Evolutionary conservation across 345 rosid species (phyloP), one percentile per base, ranked within the genome.

Genomic region (Eucalyptus microcorys): DNA sequence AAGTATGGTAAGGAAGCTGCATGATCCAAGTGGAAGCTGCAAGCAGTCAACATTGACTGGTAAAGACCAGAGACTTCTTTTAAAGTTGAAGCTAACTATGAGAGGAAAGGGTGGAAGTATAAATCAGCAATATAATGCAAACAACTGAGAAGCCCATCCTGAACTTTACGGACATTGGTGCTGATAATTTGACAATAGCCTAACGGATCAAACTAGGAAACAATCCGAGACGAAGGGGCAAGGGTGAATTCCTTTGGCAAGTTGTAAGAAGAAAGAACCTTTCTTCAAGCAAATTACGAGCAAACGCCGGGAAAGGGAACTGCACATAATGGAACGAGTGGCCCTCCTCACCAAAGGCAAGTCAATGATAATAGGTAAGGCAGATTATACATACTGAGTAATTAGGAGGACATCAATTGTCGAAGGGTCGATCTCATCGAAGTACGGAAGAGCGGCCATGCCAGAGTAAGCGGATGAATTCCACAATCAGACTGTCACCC

Each of bases 11-110:
- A 64, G 59, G 99, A 97, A 52, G 99, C 99, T 57, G 99, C 99
- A 93, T 97, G 99, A 94, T 97, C 99, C 96, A 97, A 93, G 93
- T 97, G 99, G 96, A 97, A 97, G 92, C 99, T 96, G 96, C 95
- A 95, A 87, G 84, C 14, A 52, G 85, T 89, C 89, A 87, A 12
- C 50, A 90, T 48, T n/a, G n/a, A n/a, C 11, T 14, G 8, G 37
- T 61, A 9, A 71, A 76, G 59, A 55, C 26, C 24, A 50, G 64
- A 80, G 32, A 26, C 19, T 30, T 68, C 24, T 49, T 21, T 22
- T 47, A 45, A 7, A 3, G 55, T 68, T 34, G 52, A 87, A 66
- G 57, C 42, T 49, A 49, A 49, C 3, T 16, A 53, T 17, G 8
- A 32, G 5, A 86, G 27, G 5, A 9, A 16, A 4, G 43, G 4